These are phyloP conservation scores for Staphylotrichum tortipilum DNA, from an alignment of 495 filamentous ascomycete genomes.

Conservation along the genomic window DNA sequence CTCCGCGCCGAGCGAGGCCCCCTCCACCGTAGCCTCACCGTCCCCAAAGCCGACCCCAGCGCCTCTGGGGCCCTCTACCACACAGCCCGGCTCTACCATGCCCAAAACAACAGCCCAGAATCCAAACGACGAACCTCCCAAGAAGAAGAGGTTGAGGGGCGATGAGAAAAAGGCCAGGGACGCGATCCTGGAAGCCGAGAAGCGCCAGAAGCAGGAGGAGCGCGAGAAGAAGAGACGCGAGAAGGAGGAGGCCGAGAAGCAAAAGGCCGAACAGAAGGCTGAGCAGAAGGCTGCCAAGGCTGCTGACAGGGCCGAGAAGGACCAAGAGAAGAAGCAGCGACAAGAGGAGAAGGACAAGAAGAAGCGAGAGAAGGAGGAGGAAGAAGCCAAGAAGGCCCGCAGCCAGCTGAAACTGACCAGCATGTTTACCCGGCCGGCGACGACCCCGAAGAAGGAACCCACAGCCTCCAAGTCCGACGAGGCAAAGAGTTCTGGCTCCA, in stretches of 20 bases:
- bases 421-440: conserved; percentile 42
- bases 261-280: conserved; percentile 38
- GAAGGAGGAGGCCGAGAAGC: conserved; percentile 33
- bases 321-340: conserved; percentile 43
- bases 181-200: conserved; percentile 31
- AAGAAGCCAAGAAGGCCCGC: conserved; percentile 58
- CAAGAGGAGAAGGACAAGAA: conserved; percentile 51
- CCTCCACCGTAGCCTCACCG: conserved; percentile 27
- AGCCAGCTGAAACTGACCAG: conserved; percentile 41
- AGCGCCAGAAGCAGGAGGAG: conserved; percentile 35
- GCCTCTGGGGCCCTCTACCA: not conserved
- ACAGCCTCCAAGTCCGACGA: conserved; percentile 14
- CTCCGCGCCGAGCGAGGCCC: conserved; percentile 26
- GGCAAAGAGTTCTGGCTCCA: conserved; percentile 7
- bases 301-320: conserved; percentile 35
- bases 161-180: conserved; percentile 41
- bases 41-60: conserved; percentile 23
- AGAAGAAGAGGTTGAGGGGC: conserved; percentile 45
- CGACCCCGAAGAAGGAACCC: conserved; percentile 26
- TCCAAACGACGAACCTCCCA: conserved; percentile 19
- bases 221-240: conserved; percentile 36
- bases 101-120: conserved; percentile 5
- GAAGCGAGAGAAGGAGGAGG: conserved; percentile 51
- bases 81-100: not conserved
- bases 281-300: conserved; percentile 18